Conservation (phyloP, 306 rosid species). For the Benincasa hispida region DNA sequence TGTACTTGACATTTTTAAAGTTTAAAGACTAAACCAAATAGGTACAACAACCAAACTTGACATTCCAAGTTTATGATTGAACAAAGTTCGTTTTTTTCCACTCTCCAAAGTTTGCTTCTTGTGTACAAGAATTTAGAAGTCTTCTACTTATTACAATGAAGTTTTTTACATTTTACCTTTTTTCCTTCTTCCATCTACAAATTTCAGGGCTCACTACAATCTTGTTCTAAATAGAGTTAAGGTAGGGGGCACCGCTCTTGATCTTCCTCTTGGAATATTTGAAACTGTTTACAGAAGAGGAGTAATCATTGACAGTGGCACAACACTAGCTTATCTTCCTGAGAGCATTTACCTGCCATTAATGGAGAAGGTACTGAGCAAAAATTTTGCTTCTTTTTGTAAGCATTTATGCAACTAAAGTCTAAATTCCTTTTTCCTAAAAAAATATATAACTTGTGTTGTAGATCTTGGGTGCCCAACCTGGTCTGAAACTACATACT, state of each 20-base stretch:
- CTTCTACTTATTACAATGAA: not conserved
- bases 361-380: constrained; percentile 27
- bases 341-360: constrained; percentile 22
- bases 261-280: constrained; percentile 45
- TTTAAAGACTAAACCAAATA: not conserved
- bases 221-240: constrained; percentile 54
- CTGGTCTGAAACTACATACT: constrained; percentile 26
- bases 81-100: not conserved
- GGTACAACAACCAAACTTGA: not conserved
- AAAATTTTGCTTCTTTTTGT: not conserved
- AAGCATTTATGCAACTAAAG: not conserved
- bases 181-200: not conserved
- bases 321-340: constrained; percentile 87
- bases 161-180: not conserved
- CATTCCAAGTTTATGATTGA: not conserved
- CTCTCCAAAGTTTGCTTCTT: not conserved
- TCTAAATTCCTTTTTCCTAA: not conserved
- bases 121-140: not conserved
- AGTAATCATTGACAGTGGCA: constrained; percentile 86
- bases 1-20: not conserved
- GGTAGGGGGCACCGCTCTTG: constrained; percentile 40
- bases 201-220: constrained; percentile 73
- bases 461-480: constrained; percentile 35
- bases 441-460: constrained; percentile 4
- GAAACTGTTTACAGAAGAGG: constrained; percentile 28